phyloP scores from a whole-genome alignment of 352 stramenopile species.

The Bremia lactucae region DNA sequence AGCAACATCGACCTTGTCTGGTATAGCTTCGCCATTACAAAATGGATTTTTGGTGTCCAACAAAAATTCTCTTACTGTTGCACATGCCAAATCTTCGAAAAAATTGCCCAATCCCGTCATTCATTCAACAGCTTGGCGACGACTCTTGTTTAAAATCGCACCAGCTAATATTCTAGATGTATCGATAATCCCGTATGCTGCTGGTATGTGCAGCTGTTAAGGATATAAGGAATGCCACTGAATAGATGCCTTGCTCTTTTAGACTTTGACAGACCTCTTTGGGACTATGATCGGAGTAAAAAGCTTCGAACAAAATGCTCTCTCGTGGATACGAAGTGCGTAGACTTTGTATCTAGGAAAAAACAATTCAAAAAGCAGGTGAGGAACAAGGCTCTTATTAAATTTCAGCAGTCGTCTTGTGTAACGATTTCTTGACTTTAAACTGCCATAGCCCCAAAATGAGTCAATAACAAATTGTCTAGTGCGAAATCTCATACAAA shows the following conservation, averaged over 20 bases:
- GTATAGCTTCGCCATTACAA: slow-evolving; percentile 11
- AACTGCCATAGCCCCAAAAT: slow-evolving; percentile 9
- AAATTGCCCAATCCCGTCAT: slow-evolving; percentile 14
- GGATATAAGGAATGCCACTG: background rate
- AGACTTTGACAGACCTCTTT: slow-evolving; percentile 30
- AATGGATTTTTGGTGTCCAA: slow-evolving; percentile 13
- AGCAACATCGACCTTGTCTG: slow-evolving; percentile 1
- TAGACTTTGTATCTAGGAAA: slow-evolving; percentile 12
- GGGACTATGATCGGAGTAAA: slow-evolving; percentile 26
- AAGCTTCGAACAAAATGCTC: slow-evolving; percentile 22
- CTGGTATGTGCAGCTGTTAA: slow-evolving; percentile 6
- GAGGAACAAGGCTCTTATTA: background rate
- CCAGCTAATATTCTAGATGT: slow-evolving; percentile 24
- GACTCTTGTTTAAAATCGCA: slow-evolving; percentile 22
- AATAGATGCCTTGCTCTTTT: background rate
- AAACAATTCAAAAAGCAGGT: slow-evolving; percentile 16
- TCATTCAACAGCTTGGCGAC: slow-evolving; percentile 30
- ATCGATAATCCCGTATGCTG: slow-evolving; percentile 13
- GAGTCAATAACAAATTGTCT: slow-evolving; percentile 21
- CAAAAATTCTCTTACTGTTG: slow-evolving; percentile 4
- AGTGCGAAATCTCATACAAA: slow-evolving; percentile 25
- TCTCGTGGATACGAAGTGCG: slow-evolving; percentile 8
- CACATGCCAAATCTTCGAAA: background rate
- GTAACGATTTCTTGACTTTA: too few species aligned
- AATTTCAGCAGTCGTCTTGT: background rate